Percentiles rank a stretch among this genome's conserved stretches.
Conservation (phyloP, 1,139 yeast species). For the Pichia sp. region DNA sequence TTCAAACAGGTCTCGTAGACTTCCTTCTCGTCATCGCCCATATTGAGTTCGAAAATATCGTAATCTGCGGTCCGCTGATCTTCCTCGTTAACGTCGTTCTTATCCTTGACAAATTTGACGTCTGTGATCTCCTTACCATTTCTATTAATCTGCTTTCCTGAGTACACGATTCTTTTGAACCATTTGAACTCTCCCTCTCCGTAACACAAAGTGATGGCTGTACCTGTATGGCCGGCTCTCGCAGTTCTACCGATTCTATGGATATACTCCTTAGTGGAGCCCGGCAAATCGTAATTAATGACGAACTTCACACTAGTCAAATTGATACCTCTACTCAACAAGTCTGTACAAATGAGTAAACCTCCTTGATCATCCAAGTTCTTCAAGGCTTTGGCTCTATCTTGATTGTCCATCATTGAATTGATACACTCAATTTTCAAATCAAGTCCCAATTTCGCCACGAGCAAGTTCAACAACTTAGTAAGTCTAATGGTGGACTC, state of each 20-base stretch:
- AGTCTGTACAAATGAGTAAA: slow-evolving; percentile 79
- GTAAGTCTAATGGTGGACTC: slow-evolving; percentile 77
- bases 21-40: slow-evolving; percentile 28
- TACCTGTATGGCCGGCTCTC: slow-evolving; percentile 75
- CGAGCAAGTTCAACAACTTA: slow-evolving; percentile 38
- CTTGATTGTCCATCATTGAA: slow-evolving; percentile 25
- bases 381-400: slow-evolving; percentile 32
- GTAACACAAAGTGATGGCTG: slow-evolving; percentile 59
- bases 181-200: slow-evolving; percentile 75
- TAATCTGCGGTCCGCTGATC: slow-evolving; percentile 5
- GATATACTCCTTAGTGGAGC: slow-evolving; percentile 83
- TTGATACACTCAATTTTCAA: slow-evolving; percentile 30
- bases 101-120: slow-evolving; percentile 24
- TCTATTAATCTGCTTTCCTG: slow-evolving; percentile 33
- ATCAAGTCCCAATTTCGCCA: neutral
- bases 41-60: slow-evolving; percentile 17
- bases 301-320: slow-evolving; percentile 66
- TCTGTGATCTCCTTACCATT: slow-evolving; percentile 23
- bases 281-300: slow-evolving; percentile 84
- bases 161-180: slow-evolving; percentile 44
- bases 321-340: slow-evolving; percentile 93
- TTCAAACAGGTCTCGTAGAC: slow-evolving; percentile 39
- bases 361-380: slow-evolving; percentile 42
- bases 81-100: slow-evolving; percentile 13
- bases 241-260: slow-evolving; percentile 98